These are phyloP conservation scores for Serendipita sp. DNA, from an alignment of 768 basidiomycete species.

Conservation along the genomic window DNA sequence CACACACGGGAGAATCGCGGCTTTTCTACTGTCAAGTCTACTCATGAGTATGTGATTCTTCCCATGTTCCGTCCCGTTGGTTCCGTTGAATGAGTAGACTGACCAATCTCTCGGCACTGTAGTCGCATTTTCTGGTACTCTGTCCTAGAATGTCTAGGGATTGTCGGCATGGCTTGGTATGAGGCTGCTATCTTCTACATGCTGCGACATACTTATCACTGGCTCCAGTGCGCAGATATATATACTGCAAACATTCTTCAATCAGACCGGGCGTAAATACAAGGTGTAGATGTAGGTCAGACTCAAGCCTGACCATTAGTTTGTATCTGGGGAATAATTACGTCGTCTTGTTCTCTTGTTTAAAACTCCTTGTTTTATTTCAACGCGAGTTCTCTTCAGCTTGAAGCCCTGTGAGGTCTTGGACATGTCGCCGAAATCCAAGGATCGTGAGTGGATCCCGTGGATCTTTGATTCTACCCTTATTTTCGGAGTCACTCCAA, in stretches of 20 bases:
- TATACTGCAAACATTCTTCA: conserved; percentile 90
- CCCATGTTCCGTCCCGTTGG: neutral
- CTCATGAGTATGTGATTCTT: conserved; percentile 45
- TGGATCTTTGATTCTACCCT: neutral
- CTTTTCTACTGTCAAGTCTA: conserved; percentile 83
- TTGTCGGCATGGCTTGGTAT: conserved; percentile 77
- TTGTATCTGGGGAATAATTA: too few species aligned
- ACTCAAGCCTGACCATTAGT: neutral
- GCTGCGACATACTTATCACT: neutral
- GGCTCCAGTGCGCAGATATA: conserved; percentile 65
- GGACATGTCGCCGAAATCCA: neutral
- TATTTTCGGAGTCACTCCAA: neutral
- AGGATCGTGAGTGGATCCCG: neutral
- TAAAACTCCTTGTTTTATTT: neutral
- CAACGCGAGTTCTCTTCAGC: neutral
- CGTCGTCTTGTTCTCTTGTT: neutral
- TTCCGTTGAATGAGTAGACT: neutral
- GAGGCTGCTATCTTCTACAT: conserved; percentile 19
- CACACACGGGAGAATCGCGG: conserved; percentile 89
- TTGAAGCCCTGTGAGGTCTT: neutral
- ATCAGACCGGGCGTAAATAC: conserved; percentile 77
- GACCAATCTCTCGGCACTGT: conserved; percentile 7
- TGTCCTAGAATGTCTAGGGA: conserved; percentile 56
- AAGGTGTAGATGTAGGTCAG: conserved; percentile 44
- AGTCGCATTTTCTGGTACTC: conserved; percentile 93